Percentiles rank a stretch among this genome's conserved stretches.
Conservation (phyloP, 2,329 filamentous ascomycete genomes). For the Escovopsis sp. region DNA sequence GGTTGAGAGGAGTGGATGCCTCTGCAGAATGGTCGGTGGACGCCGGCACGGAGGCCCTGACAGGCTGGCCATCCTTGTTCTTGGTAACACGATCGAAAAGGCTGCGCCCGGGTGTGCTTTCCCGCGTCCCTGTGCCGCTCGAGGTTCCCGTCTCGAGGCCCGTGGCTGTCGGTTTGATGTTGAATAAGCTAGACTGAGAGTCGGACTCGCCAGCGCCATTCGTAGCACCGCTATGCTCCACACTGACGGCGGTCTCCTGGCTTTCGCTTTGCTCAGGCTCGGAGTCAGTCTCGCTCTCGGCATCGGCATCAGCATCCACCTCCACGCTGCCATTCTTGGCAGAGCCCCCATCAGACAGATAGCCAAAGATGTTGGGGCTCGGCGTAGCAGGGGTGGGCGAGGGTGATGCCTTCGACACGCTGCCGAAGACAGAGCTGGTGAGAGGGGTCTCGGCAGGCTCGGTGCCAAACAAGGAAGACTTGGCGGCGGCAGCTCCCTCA, state of each 20-base stretch:
- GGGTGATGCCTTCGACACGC: slow-evolving; percentile 19
- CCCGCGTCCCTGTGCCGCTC: slow-evolving; percentile 27
- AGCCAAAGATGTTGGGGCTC: slow-evolving; percentile 38
- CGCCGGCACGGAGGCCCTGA: slow-evolving; percentile 21
- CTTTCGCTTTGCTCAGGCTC: slow-evolving; percentile 29
- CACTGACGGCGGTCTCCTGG: slow-evolving; percentile 27
- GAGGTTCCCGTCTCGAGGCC: slow-evolving; percentile 14
- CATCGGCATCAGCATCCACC: slow-evolving; percentile 27
- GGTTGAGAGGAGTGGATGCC: slow-evolving; percentile 18
- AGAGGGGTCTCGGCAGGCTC: slow-evolving; percentile 23
- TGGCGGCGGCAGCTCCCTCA: slow-evolving; percentile 15
- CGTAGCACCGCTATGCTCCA: slow-evolving; percentile 27
- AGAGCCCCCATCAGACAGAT: slow-evolving; percentile 42
- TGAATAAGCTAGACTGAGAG: slow-evolving; percentile 12
- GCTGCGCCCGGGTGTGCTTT: slow-evolving; percentile 32
- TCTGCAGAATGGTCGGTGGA: slow-evolving; percentile 10
- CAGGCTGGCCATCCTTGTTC: slow-evolving; percentile 33
- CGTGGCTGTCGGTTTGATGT: slow-evolving; percentile 16
- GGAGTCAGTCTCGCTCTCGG: slow-evolving; percentile 30
- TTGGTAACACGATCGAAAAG: slow-evolving; percentile 42
- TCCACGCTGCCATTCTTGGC: slow-evolving; percentile 38
- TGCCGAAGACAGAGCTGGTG: slow-evolving; percentile 29
- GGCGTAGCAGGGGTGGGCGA: slow-evolving; percentile 9
- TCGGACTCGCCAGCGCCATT: slow-evolving; percentile 25
- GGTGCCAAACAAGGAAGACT: slow-evolving; percentile 19